A percentile compares a stretch with the other conserved stretches of the same genome.
Evolutionary conservation across 2,329 filamentous ascomycete species (phyloP).

Genomic region (Teratosphaeria gauchensis): DNA sequence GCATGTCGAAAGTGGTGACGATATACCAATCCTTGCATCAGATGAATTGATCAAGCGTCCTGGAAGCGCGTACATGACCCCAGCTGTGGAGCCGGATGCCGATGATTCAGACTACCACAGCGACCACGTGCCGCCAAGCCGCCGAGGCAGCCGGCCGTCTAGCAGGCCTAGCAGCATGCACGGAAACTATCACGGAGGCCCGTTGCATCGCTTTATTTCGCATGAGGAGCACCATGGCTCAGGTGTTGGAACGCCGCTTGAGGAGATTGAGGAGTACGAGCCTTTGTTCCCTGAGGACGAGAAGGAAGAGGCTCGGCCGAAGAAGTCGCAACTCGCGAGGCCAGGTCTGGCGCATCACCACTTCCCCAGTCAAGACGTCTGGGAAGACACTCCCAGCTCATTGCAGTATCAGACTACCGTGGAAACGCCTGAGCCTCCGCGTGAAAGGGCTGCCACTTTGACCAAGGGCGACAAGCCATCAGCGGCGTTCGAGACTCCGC

Average conservation of each 20-base stretch:
- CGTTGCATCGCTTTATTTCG: slow-evolving; percentile 45
- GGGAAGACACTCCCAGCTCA: slow-evolving; percentile 91
- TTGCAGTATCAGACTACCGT: slow-evolving; percentile 69
- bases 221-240: slow-evolving; percentile 38
- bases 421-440: slow-evolving; percentile 55
- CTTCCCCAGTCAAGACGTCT: slow-evolving; percentile 92
- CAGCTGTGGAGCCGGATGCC: slow-evolving; percentile 65
- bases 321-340: slow-evolving; percentile 47
- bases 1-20: slow-evolving; percentile 52
- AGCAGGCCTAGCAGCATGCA: slow-evolving; percentile 52
- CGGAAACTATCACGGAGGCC: slow-evolving; percentile 39
- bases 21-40: slow-evolving; percentile 73
- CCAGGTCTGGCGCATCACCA: slow-evolving; percentile 44
- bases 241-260: slow-evolving; percentile 56
- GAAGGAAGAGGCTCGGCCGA: slow-evolving; percentile 42
- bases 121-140: slow-evolving; percentile 29
- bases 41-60: slow-evolving; percentile 76
- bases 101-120: slow-evolving; percentile 43
- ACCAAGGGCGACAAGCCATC: slow-evolving; percentile 20
- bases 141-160: slow-evolving; percentile 51
- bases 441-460: slow-evolving; percentile 1
- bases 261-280: slow-evolving; percentile 89
- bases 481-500: slow-evolving; percentile 35
- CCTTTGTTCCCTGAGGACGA: slow-evolving; percentile 73
- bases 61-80: slow-evolving; percentile 58